Conservation (phyloP, 306 rosid species). For the Gleditsia sinensis region DNA sequence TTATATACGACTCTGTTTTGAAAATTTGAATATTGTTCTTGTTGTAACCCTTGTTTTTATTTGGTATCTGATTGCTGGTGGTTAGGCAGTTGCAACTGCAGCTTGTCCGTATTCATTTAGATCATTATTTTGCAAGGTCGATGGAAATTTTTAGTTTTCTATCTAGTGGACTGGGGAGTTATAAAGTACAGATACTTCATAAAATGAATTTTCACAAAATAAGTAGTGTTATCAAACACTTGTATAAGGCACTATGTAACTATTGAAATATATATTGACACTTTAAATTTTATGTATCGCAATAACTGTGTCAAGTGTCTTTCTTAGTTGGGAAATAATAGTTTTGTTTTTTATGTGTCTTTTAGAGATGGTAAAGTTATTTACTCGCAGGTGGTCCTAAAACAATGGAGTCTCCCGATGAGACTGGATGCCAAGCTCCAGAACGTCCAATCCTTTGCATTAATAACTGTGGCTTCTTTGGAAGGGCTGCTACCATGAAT, state of each 20-base stretch:
- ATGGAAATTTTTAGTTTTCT: neutral
- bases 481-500: conserved; percentile 71
- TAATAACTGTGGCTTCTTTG: conserved; percentile 76
- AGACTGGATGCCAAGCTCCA: conserved; percentile 66
- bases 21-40: neutral
- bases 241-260: no score
- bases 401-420: conserved; percentile 65
- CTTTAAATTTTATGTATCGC: no score
- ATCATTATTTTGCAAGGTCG: neutral
- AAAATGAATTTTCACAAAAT: no score
- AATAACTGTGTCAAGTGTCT: no score
- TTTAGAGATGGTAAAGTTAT: conserved; percentile 1
- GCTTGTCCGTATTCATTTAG: neutral
- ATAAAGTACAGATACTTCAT: no score
- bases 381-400: conserved; percentile 41
- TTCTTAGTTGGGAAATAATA: neutral
- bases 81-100: neutral
- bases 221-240: no score
- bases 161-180: no score
- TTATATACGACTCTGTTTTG: neutral
- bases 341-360: neutral
- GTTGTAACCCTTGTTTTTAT: conserved; percentile 11
- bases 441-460: conserved; percentile 65
- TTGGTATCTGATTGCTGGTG: neutral
- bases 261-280: no score